Evolutionary conservation across 768 basidiomycete species (phyloP).

Genomic region (Pholiota microspora): DNA sequence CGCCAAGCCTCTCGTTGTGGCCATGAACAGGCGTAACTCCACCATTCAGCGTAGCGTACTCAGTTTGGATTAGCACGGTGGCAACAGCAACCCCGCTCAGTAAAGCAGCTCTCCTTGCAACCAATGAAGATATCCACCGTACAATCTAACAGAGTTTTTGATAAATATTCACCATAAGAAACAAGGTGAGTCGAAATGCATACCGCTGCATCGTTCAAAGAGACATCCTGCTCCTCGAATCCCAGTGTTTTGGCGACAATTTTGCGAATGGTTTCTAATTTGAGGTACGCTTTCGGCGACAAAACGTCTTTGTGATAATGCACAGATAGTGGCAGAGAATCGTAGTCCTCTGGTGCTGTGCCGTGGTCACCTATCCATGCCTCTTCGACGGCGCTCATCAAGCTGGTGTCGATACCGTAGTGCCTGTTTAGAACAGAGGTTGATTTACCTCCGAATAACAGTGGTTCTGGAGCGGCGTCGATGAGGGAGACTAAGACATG

Average conservation of each 20-base stretch:
- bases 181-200: conserved; percentile 11
- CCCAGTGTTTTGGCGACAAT: conserved; percentile 64
- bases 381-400: conserved; percentile 80
- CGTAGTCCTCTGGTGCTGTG: conserved; percentile 23
- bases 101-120: conserved; percentile 78
- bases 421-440: conserved; percentile 77
- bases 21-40: conserved; percentile 30
- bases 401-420: conserved; percentile 94
- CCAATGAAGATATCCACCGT: conserved; percentile 73
- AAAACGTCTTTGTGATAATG: conserved; percentile 33
- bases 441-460: conserved; percentile 81
- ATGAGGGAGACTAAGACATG: conserved; percentile 81
- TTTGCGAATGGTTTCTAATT: conserved; percentile 53
- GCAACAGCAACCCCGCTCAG: conserved; percentile 88
- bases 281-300: conserved; percentile 27
- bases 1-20: conserved; percentile 51
- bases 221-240: conserved; percentile 53
- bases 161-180: neutral
- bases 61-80: conserved; percentile 80
- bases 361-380: conserved; percentile 58
- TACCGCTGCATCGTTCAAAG: conserved; percentile 57
- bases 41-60: conserved; percentile 53
- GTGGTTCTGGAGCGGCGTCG: conserved; percentile 65
- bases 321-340: conserved; percentile 32
- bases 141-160: conserved; percentile 52